These are phyloP conservation scores for Ophiostoma angusticollis DNA, from an alignment of 2,329 filamentous ascomycete genomes.

Conservation along the genomic window DNA sequence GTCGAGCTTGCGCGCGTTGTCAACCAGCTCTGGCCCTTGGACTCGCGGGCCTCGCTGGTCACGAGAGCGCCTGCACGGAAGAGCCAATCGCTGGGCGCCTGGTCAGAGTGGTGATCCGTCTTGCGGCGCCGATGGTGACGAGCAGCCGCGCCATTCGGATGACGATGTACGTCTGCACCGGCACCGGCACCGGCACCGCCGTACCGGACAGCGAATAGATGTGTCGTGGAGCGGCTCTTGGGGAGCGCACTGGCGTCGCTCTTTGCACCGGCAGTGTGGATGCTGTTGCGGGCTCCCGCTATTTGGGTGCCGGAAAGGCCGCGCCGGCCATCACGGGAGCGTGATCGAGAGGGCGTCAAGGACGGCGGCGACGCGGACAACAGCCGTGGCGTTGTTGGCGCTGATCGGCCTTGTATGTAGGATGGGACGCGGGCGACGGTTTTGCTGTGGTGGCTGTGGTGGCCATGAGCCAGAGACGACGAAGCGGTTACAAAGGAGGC, in stretches of 20 bases:
- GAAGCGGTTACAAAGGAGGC: conserved; percentile 24
- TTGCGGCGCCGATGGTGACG: conserved; percentile 13
- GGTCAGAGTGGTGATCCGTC: conserved; percentile 16
- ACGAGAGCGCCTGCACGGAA: conserved; percentile 50
- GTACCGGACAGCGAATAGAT: conserved; percentile 27
- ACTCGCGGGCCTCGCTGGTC: conserved; percentile 49
- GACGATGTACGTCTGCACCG: not conserved
- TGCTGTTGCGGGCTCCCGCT: not conserved
- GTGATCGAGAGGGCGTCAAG: conserved; percentile 32
- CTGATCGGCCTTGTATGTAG: conserved; percentile 49
- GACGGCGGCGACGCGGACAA: conserved; percentile 44
- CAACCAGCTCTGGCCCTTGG: conserved; percentile 57
- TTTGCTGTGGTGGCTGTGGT: conserved; percentile 12
- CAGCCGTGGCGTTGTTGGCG: conserved; percentile 51
- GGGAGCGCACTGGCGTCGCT: conserved; percentile 22
- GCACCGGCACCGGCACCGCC: conserved; percentile 2
- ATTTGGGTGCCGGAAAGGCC: not conserved
- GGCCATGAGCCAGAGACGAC: conserved; percentile 32
- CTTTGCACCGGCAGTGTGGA: not conserved
- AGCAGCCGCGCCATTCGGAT: not conserved
- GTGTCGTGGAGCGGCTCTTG: conserved; percentile 52
- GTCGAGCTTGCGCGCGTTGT: conserved; percentile 53
- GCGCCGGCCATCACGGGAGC: conserved; percentile 25
- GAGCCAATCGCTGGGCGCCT: conserved; percentile 40
- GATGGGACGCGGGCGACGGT: conserved; percentile 29